These are phyloP conservation scores for Spergularia marina DNA, from an alignment of 148 eudicot genomes.

Conservation along the genomic window DNA sequence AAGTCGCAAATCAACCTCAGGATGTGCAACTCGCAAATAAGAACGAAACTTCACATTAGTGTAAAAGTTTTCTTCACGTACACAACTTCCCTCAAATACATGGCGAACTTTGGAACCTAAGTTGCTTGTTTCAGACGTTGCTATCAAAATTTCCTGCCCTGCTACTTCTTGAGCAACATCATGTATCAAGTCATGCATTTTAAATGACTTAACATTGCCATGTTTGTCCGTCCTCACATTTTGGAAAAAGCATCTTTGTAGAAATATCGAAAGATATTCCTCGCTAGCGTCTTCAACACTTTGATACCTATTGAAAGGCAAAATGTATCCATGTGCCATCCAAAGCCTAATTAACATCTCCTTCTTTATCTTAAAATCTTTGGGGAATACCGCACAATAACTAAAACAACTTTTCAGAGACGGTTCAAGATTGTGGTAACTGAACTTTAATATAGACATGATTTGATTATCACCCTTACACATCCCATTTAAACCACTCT, in stretches of 20 bases:
- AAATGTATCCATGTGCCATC: neutral
- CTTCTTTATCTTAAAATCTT: neutral
- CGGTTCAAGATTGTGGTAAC: too few species aligned
- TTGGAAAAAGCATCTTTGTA: too few species aligned
- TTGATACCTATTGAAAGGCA: too few species aligned
- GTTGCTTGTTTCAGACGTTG: neutral
- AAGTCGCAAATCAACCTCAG: neutral
- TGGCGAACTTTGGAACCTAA: slow-evolving; percentile 15
- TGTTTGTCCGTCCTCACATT: too few species aligned
- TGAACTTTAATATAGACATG: too few species aligned
- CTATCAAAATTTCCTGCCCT: slow-evolving; percentile 4
- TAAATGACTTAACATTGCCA: too few species aligned
- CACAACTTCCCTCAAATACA: slow-evolving; percentile 1
- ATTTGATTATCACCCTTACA: too few species aligned
- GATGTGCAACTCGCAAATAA: neutral
- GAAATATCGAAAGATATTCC: too few species aligned
- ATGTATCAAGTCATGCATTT: neutral
- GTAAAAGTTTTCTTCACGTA: neutral
- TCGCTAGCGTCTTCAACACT: too few species aligned
- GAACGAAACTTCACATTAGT: slow-evolving; percentile 7
- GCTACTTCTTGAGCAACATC: neutral
- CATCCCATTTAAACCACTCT: too few species aligned
- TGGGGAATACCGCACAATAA: slow-evolving; percentile 8
- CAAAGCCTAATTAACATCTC: slow-evolving; percentile 11
- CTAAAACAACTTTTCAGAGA: neutral